Base-by-base conservation (phyloP, 129 eudicot genomes). In the Solidago caesia region DNA sequence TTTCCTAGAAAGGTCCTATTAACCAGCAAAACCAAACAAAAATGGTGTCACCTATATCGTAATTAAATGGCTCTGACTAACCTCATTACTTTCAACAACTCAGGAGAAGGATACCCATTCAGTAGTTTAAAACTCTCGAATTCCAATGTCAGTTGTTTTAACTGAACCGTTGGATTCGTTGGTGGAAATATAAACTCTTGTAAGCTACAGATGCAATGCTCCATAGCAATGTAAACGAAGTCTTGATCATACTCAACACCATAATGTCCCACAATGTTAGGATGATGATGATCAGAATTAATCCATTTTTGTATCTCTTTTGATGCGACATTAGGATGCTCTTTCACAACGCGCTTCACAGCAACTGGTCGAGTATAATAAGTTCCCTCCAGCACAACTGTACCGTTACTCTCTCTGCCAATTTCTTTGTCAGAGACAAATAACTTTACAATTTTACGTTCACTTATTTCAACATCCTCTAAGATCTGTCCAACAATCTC, bases 251-350 rank as follows among this genome's bases (percentile, higher is more conserved):
- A 85, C 72, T 89, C 97, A 43, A 92, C 93, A 6, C 97, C 97
- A 65, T 83, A 75, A 90, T 87, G 89, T 16, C 94, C 75, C 67
- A 92, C 89, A 44, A 92, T 85, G 73, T 89, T 92, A 59, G 93
- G 89, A 84, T n/a, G n/a, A n/a, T 92, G 97, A n/a, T 85, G 92
- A 79, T 92, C 97, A 51, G 97, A 92, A 67, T 88, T 89, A 76
- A 89, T 87, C 56, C 89, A 87, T 81, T 92, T 89, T 55, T 89
- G 88, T 75, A 92, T 92, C 82, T 92, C 97, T 87, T 92, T 89
- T 45, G 84, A 74, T 48, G 96, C 97, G 77, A 92, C 91, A 33
- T 33, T 0, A 80, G 85, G 96, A 79, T 92, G 89, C 46, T 87
- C 76, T 73, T 84, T 85, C 10, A 92, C 89, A 7, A 92, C 88